Evolutionary conservation across 176 grass and related monocot species (phyloP), one percentile per base, ranked within the genome.

Genomic region (Hyparrhenia diplandra): DNA sequence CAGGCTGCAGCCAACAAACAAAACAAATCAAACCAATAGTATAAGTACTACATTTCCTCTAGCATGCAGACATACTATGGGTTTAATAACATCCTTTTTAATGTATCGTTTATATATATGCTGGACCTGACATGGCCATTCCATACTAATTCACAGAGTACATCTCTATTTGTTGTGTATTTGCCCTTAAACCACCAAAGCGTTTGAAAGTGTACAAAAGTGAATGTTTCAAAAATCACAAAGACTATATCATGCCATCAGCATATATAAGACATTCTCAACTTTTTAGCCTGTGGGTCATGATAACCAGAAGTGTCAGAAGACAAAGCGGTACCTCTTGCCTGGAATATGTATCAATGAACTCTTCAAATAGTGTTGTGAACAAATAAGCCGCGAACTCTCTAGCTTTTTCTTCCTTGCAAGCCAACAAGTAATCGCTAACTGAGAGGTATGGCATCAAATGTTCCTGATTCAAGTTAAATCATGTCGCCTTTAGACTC

Each of bases 341-440:
- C 30, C 85, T 94, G 83, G 83, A 92, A 80, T 87, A 97, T 74
- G 79, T 88, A 88, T 94, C 89, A 83, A 25, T 68, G 72, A 94
- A 94, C 67, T 90, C 89, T 88, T 94, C 85, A 87, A 97, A 94
- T 37, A 97, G 86, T 43, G 85, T 85, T 66, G 54, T 88, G 74
- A 94, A 97, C 40, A 97, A 86, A 87, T 92, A 78, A 49, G 83
- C 73, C 13, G 86, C 94, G 84, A 94, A 94, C 79, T 85, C 83
- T 82, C 92, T 90, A 86, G 91, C 87, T 88, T 85, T 91, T 11
- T 90, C 85, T 77, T 97, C 94, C 85, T 97, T 97, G 87, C 94
- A 94, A 66, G 87, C 57, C 76, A 97, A 76, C 51, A 92, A 91
- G 87, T 85, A 94, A 75, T 94, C 85, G 31, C 82, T 94, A 24